Evolutionary conservation across 202 grass and related monocot genomes (phyloP).

Genomic region (Digitaria exilis): DNA sequence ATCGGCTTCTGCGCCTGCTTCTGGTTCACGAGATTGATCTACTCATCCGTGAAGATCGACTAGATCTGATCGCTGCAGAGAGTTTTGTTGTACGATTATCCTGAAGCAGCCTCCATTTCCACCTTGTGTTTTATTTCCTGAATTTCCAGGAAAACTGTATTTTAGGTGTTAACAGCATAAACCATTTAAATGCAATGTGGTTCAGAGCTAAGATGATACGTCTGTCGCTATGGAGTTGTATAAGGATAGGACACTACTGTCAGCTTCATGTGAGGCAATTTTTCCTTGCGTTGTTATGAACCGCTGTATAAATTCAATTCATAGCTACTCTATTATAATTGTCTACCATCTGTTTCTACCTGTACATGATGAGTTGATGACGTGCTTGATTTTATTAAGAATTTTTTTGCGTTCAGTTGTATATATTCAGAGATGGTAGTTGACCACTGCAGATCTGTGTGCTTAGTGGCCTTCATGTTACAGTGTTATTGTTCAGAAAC

Average conservation of each 20-base stretch:
- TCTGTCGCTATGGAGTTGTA: conserved; percentile 4
- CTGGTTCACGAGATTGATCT: conserved; percentile 50
- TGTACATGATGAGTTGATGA: not conserved
- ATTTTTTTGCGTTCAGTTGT: not conserved
- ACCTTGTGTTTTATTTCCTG: not conserved
- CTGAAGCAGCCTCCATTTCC: not conserved
- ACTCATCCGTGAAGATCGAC: conserved; percentile 58
- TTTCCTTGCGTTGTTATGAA: conserved; percentile 24
- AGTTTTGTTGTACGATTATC: conserved; percentile 29
- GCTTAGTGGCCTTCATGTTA: too few relatives aligned
- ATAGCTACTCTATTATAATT: not conserved
- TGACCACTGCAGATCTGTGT: not conserved
- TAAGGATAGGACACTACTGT: not conserved
- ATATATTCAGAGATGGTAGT: not conserved
- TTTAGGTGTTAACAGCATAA: conserved; percentile 34
- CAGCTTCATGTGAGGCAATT: conserved; percentile 5
- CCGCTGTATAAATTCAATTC: conserved; percentile 23
- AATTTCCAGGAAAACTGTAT: not conserved
- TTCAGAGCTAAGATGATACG: not conserved
- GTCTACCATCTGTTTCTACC: not conserved
- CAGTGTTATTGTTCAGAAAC: too few relatives aligned
- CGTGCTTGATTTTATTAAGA: not conserved
- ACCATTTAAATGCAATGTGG: conserved; percentile 8
- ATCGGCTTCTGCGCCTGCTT: conserved; percentile 51
- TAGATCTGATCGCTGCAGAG: not conserved